phyloP scores from a whole-genome alignment of 75 land plant genomes.

The Azolla pinnata region DNA sequence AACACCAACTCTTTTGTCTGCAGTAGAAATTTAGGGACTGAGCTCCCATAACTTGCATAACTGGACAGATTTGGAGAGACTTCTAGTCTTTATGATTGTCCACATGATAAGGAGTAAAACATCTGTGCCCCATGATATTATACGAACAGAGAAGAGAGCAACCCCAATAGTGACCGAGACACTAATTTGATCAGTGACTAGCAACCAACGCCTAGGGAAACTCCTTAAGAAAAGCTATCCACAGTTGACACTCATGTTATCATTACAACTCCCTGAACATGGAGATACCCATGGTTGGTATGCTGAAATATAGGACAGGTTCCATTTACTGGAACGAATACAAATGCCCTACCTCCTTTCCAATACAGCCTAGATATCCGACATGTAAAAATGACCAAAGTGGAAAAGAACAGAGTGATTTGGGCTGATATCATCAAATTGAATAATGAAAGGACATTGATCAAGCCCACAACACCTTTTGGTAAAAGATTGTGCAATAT shows the following conservation, averaged over 20 bases:
- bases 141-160: neutral
- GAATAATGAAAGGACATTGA: neutral
- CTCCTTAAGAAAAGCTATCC: neutral
- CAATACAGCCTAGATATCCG: no score
- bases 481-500: neutral
- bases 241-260: neutral
- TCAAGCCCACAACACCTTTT: neutral
- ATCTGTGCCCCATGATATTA: neutral
- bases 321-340: neutral
- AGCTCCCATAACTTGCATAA: neutral
- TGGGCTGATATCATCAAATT: neutral
- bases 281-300: neutral
- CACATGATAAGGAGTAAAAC: neutral
- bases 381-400: no score
- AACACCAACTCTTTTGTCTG: neutral
- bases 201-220: neutral
- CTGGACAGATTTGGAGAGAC: slow-evolving; percentile 1
- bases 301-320: neutral
- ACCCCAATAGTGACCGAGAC: neutral
- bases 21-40: no score
- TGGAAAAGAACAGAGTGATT: neutral
- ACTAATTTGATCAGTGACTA: neutral
- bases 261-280: neutral
- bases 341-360: neutral
- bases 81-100: neutral